Base-by-base conservation (phyloP, 768 basidiomycete genomes). In the Omphalotus guepiniiformis region DNA sequence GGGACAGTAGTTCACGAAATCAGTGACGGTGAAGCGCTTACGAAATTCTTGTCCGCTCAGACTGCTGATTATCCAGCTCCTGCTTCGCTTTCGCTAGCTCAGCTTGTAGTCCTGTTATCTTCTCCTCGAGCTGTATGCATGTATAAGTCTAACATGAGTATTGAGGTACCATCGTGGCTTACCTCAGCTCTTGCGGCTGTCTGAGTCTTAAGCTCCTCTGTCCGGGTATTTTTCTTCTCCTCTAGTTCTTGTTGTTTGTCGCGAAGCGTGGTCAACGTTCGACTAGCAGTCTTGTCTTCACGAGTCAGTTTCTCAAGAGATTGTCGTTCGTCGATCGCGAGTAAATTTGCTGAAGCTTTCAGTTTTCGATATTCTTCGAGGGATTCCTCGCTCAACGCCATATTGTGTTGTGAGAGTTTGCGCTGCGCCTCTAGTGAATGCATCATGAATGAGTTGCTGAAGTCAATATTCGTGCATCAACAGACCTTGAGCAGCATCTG, bases 321-420 rank as follows among this genome's bases (percentile, higher is more conserved):
- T 57, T 96, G 93, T 1, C 96, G 85, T 64, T 97, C 93, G 25
- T 84, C 79, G 1, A 93, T 82, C 1, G 91, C 92, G 27, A 87
- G 78, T 2, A 87, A 66, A 53, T 83, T 89, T 13, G 93, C 87
- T 6, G 76, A 69, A 0, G 83, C 81, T 69, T 95, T 93, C 88
- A 94, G 72, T 61, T 75, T 70, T 9, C 82, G 82, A 63, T 99
- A 99, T 62, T 97, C 89, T 30, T 87, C 84, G 12, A 98, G 69
- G 58, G 85, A 89, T 48, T 89, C 84, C 59, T 90, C 84, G 47
- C 80, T 87, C 4, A 99, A 70, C 0, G 88, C 83, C 36, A 89
- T 69, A 36, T 88, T 94, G 47, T 79, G 72, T 57, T 83, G 79
- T 8, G 88, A 83, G 5, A 82, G 76, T 58, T 73, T 79, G 46